These are phyloP conservation scores for Candida manassasensis DNA, from an alignment of 805 yeast species.

Conservation along the genomic window DNA sequence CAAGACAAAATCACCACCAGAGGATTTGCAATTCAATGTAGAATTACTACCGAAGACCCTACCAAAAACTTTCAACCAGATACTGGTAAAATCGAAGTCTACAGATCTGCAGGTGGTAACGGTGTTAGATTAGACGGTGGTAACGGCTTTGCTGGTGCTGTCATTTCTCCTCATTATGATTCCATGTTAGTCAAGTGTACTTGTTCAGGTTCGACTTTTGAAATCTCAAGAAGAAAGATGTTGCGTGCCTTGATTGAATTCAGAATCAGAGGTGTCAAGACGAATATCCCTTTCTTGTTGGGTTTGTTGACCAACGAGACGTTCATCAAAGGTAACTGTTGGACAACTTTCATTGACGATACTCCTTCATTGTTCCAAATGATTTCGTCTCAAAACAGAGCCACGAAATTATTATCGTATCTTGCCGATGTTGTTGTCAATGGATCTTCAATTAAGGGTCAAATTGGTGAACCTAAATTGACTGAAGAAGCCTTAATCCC, in stretches of 20 bases:
- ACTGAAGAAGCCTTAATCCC: constrained; percentile 74
- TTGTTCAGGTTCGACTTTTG: constrained; percentile 95
- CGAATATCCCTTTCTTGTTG: constrained; percentile 93
- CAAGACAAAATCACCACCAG: constrained; percentile 94
- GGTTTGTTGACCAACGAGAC: constrained; percentile 88
- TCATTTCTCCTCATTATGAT: constrained; percentile 95
- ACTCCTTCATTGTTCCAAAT: constrained; percentile 94
- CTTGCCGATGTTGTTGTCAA: constrained; percentile 92
- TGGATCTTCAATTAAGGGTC: constrained; percentile 95
- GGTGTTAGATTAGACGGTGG: constrained; percentile 99
- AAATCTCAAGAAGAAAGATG: constrained; percentile 97
- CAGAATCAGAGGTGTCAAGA: constrained; percentile 98
- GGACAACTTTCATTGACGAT: constrained; percentile 99
- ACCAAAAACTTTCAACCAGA: constrained; percentile 96
- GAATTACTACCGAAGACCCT: constrained; percentile 98
- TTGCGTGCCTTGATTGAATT: constrained; percentile 93
- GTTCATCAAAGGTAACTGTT: constrained; percentile 80
- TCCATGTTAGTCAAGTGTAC: constrained; percentile 97
- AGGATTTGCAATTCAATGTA: constrained; percentile 98
- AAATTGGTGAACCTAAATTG: constrained; percentile 86
- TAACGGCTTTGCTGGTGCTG: constrained; percentile 95
- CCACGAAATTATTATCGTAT: constrained; percentile 86
- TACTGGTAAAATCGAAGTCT: constrained; percentile 96
- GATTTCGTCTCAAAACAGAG: constrained; percentile 94
- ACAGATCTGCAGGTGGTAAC: constrained; percentile 98